These are phyloP conservation scores for Geotrichum fermentans DNA, from an alignment of 1,139 yeast species.

Conservation along the genomic window DNA sequence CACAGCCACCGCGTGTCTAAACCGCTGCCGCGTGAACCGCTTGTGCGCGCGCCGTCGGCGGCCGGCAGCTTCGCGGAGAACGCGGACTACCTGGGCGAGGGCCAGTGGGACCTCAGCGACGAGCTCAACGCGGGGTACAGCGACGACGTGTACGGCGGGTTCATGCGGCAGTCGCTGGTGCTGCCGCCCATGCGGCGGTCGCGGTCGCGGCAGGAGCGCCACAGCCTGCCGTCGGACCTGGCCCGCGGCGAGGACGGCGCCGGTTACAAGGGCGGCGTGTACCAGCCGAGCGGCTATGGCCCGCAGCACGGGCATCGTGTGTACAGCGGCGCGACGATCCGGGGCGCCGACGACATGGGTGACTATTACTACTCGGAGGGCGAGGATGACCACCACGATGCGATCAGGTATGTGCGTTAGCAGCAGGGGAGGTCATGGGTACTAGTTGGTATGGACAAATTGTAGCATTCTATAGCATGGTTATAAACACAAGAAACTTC, in stretches of 20 bases:
- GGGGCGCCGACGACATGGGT: conserved; percentile 2
- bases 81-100: conserved; percentile 23
- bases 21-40: conserved; percentile 16
- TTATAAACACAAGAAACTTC: no score
- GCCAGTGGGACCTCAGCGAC: conserved; percentile 33
- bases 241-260: background rate
- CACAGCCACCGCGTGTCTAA: conserved; percentile 1
- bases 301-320: background rate
- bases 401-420: conserved; percentile 6
- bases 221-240: conserved; percentile 1
- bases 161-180: background rate
- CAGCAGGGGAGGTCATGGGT: no score
- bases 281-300: background rate
- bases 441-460: no score
- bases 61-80: background rate
- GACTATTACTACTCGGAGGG: conserved; percentile 3
- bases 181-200: background rate
- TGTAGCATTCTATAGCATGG: no score
- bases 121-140: conserved; percentile 37
- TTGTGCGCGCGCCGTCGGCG: background rate
- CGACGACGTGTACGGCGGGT: conserved; percentile 25
- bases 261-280: background rate
- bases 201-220: conserved; percentile 1
- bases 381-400: background rate
- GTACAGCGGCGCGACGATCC: conserved; percentile 1